Evolutionary conservation across 2,329 filamentous ascomycete species (phyloP), one percentile per base, ranked within the genome.

Genomic region (Alternaria dauci): DNA sequence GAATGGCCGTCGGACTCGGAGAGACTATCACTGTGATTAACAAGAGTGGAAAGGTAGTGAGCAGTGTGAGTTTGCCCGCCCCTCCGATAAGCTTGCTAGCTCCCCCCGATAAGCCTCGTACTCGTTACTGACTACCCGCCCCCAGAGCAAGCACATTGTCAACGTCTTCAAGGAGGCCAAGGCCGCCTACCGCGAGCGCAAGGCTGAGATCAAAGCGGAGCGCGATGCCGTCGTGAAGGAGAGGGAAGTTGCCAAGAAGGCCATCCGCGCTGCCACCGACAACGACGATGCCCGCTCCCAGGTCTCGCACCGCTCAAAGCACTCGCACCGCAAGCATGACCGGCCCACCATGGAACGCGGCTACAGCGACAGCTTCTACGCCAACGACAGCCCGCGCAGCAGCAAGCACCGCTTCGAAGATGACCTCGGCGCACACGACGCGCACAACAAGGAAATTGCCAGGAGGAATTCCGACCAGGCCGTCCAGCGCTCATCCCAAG

Each of bases 101-200:
- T 18, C 51, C 36, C 52, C 42, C 61, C 59, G 64, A 58, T 58
- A 58, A 52, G 56, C 61, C 54, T n/a, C 39, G 48, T 30, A 44
- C 43, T 28, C 48, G 32, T 20, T 48, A 48, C 39, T 52, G 65
- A 64, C 74, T 70, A 54, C 71, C 70, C 55, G n/a, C 53, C 42
- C 48, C 32, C 73, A 96, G 93, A 93, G 93, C 74, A 97, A 96
- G 81, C 92, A 97, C 71, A 84, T 98, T 25, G 87, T 96, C 74
- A 90, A 89, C 76, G 90, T 97, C 74, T 96, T 96, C 85, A 96
- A 93, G 78, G 93, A 97, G 76, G 94, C 94, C 65, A 93, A 92
- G 76, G 88, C 89, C 55, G 91, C 92, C 59, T 98, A 98, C 80
- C 86, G 89, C 58, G 92, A 96, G 74, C 92, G 92, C 75, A 97